Evolutionary conservation across 2,329 filamentous ascomycete genomes (phyloP).

Genomic region (Ceratocystis harringtonii): DNA sequence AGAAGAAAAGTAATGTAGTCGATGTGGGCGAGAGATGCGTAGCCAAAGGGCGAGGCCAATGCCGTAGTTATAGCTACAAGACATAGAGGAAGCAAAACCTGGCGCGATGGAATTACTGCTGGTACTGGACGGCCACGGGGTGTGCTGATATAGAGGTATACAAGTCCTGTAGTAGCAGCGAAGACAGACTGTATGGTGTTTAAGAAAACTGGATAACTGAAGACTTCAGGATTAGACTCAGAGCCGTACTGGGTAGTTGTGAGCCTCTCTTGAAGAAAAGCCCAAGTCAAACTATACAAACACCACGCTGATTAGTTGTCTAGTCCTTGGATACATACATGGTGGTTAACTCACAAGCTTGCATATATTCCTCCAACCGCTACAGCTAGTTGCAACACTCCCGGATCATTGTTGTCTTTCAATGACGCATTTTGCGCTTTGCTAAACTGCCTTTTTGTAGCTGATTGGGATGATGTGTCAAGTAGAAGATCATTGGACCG

Average conservation of each 20-base stretch:
- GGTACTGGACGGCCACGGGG: slow-evolving; percentile 30
- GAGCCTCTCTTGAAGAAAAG: slow-evolving; percentile 89
- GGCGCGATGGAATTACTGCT: slow-evolving; percentile 59
- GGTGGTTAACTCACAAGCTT: slow-evolving; percentile 58
- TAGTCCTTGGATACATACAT: neutral
- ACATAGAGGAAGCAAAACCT: slow-evolving; percentile 62
- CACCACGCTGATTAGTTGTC: neutral
- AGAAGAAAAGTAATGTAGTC: slow-evolving; percentile 98
- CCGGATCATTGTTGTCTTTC: slow-evolving; percentile 33
- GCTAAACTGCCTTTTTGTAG: slow-evolving; percentile 1
- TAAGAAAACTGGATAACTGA: slow-evolving; percentile 86
- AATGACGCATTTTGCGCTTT: slow-evolving; percentile 19
- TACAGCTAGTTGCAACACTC: slow-evolving; percentile 60
- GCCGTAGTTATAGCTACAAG: slow-evolving; percentile 79
- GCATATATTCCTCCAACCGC: slow-evolving; percentile 94
- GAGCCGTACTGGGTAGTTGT: slow-evolving; percentile 79
- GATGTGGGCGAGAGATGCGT: slow-evolving; percentile 80
- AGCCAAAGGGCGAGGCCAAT: slow-evolving; percentile 88
- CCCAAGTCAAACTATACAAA: slow-evolving; percentile 73
- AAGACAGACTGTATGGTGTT: slow-evolving; percentile 92
- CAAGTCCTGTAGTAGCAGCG: slow-evolving; percentile 63
- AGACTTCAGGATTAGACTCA: slow-evolving; percentile 51
- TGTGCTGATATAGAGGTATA: slow-evolving; percentile 61
- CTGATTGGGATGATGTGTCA: neutral
- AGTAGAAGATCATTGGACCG: slow-evolving; percentile 25